These are phyloP conservation scores for Agaricus subrufescens DNA, from an alignment of 768 basidiomycete genomes.

Conservation along the genomic window DNA sequence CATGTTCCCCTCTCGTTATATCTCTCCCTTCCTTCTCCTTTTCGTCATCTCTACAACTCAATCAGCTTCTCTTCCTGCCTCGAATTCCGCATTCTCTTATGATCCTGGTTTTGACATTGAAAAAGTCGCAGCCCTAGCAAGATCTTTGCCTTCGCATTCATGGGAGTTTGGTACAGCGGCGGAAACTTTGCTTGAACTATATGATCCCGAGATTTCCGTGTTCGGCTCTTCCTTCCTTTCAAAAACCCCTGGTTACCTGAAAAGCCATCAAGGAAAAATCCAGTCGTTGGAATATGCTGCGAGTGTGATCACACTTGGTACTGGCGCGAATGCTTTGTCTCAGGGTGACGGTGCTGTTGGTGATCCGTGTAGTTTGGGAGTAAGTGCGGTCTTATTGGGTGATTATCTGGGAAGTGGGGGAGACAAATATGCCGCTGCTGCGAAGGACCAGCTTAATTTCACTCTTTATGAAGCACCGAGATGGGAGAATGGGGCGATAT, in stretches of 20 bases:
- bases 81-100: constrained; percentile 18
- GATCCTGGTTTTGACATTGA: constrained; percentile 33
- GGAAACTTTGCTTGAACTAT: constrained; percentile 40
- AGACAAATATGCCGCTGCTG: constrained; percentile 25
- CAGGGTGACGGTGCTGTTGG: constrained; percentile 37
- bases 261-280: constrained; percentile 12
- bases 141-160: constrained; percentile 35
- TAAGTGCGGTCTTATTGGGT: constrained; percentile 40
- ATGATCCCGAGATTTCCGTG: constrained; percentile 33
- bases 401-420: constrained; percentile 19
- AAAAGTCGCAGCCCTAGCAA: constrained; percentile 25
- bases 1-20: not conserved
- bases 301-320: constrained; percentile 31
- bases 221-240: constrained; percentile 31
- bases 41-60: not conserved
- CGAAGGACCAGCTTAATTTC: constrained; percentile 26
- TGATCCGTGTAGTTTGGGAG: constrained; percentile 45
- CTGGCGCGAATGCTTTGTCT: constrained; percentile 27
- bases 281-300: constrained; percentile 32
- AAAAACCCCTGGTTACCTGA: constrained; percentile 21
- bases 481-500: constrained; percentile 40
- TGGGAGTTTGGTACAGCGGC: constrained; percentile 44
- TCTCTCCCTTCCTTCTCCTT: not conserved
- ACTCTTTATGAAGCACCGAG: constrained; percentile 32
- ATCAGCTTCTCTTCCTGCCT: not conserved